Conservation (phyloP, 768 basidiomycete genomes). For the Naganishia onofrii region DNA sequence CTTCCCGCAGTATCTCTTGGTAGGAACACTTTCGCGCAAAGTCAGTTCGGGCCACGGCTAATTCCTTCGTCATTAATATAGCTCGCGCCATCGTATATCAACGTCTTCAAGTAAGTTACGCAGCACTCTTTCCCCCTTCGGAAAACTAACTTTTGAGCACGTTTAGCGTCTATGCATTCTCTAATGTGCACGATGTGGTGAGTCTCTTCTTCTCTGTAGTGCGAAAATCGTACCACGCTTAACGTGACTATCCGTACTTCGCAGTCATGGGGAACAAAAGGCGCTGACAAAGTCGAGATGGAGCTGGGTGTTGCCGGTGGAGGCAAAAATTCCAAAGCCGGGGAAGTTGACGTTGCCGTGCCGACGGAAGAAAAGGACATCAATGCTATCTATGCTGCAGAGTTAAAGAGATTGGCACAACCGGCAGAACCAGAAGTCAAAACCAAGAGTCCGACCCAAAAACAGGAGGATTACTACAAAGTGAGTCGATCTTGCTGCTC, state of each 20-base stretch:
- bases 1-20: slow-evolving; percentile 63
- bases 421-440: slow-evolving; percentile 69
- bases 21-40: background rate
- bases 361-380: slow-evolving; percentile 81
- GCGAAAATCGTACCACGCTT: too few species aligned
- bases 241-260: too few species aligned
- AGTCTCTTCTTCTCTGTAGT: slow-evolving; percentile 11
- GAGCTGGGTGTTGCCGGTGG: slow-evolving; percentile 79
- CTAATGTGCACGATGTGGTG: slow-evolving; percentile 51
- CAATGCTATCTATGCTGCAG: slow-evolving; percentile 71
- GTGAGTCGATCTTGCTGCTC: slow-evolving; percentile 51
- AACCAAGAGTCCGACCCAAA: slow-evolving; percentile 41
- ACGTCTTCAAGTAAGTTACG: slow-evolving; percentile 88
- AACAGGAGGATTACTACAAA: slow-evolving; percentile 53
- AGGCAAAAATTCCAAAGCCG: slow-evolving; percentile 59
- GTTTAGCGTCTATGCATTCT: slow-evolving; percentile 63
- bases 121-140: slow-evolving; percentile 49
- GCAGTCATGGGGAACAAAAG: slow-evolving; percentile 89
- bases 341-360: slow-evolving; percentile 79
- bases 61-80: slow-evolving; percentile 55
- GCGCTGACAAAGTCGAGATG: slow-evolving; percentile 77
- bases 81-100: slow-evolving; percentile 90
- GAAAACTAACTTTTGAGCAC: slow-evolving; percentile 2
- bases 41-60: slow-evolving; percentile 57
- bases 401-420: slow-evolving; percentile 71